Evolutionary conservation across 1,284 basidiomycete genomes (phyloP).

Genomic region (Sphaerobolus stellatus): DNA sequence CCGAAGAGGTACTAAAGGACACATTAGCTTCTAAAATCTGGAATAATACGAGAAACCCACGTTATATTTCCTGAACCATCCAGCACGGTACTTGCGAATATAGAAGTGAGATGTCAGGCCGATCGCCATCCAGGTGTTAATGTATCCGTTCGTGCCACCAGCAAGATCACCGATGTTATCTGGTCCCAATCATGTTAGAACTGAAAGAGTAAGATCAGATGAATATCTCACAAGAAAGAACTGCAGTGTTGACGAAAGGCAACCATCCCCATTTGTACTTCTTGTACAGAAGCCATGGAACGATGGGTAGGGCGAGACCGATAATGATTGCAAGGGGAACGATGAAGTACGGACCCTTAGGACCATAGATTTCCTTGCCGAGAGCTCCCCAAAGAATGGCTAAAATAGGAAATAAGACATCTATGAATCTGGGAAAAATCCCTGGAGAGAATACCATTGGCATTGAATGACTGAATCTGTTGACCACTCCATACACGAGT

Average conservation of each 20-base stretch:
- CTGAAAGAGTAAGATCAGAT: background rate
- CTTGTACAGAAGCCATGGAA: constrained; percentile 53
- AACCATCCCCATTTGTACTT: constrained; percentile 48
- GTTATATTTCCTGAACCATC: constrained; percentile 38
- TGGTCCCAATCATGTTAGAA: constrained; percentile 14
- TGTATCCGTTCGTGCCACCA: constrained; percentile 51
- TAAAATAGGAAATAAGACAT: constrained; percentile 24
- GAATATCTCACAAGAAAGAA: constrained; percentile 2
- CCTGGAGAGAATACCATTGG: constrained; percentile 12
- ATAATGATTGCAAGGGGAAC: constrained; percentile 53
- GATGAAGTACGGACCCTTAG: constrained; percentile 51
- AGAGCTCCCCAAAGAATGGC: constrained; percentile 62
- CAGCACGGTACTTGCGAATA: constrained; percentile 55
- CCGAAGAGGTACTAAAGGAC: constrained; percentile 64
- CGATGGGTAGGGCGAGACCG: constrained; percentile 47
- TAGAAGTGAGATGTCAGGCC: constrained; percentile 59
- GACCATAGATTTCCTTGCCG: constrained; percentile 51
- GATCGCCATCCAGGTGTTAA: constrained; percentile 49
- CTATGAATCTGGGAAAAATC: background rate
- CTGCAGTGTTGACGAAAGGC: constrained; percentile 53
- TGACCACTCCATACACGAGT: constrained; percentile 48
- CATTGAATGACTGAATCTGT: constrained; percentile 40
- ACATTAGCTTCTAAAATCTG: constrained; percentile 28
- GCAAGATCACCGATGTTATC: constrained; percentile 43
- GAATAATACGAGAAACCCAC: background rate